These are phyloP conservation scores for Lunasporangiospora selenospora DNA, from an alignment of 192 early-diverging fungal genomes.

Conservation along the genomic window DNA sequence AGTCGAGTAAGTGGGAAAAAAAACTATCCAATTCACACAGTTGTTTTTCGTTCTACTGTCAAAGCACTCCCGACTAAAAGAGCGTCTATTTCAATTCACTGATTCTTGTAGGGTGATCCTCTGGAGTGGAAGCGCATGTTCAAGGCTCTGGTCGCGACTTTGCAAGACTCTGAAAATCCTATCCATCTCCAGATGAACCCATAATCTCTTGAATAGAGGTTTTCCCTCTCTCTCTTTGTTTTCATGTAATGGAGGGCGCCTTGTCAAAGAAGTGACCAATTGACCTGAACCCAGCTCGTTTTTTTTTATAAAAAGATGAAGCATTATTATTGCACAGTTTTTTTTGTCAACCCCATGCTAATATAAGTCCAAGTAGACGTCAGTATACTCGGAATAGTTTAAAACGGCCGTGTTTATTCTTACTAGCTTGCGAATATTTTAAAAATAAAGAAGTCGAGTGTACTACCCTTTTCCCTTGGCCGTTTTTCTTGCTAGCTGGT, in stretches of 20 bases:
- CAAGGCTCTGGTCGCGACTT: slow-evolving; percentile 31
- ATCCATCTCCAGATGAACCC: slow-evolving; percentile 45
- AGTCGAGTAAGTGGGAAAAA: slow-evolving; percentile 62
- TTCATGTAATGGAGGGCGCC: background rate
- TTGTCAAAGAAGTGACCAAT: background rate
- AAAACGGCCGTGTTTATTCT: too few relatives aligned
- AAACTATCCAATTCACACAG: too few relatives aligned
- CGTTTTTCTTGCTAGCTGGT: too few relatives aligned
- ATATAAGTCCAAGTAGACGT: background rate
- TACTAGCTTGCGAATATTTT: too few relatives aligned
- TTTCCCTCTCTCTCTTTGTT: background rate
- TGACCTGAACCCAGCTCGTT: background rate
- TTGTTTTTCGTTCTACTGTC: too few relatives aligned
- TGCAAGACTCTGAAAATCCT: slow-evolving; percentile 26
- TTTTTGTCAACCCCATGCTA: background rate
- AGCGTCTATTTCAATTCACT: background rate
- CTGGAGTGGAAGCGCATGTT: slow-evolving; percentile 50
- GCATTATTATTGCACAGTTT: background rate
- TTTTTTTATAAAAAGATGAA: background rate
- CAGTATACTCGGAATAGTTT: too few relatives aligned
- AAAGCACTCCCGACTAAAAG: background rate
- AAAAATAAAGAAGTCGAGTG: too few relatives aligned
- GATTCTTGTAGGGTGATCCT: slow-evolving; percentile 37
- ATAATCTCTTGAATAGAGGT: background rate
- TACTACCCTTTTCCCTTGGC: too few relatives aligned